Evolutionary conservation across 208 protist species (phyloP).

Genomic region (Naegleria lovaniensis): DNA sequence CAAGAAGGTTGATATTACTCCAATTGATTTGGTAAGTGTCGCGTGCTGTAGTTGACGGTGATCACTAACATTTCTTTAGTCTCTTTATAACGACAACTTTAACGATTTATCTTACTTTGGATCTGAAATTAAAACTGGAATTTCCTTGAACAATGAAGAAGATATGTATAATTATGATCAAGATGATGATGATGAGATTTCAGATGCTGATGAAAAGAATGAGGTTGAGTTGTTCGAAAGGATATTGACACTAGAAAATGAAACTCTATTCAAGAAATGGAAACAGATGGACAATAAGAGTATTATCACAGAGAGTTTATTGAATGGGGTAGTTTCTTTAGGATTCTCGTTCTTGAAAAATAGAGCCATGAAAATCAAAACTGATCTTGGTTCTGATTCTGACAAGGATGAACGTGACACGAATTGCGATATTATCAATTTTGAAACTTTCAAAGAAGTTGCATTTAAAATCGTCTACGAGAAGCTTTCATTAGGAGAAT

Average conservation of each 20-base stretch:
- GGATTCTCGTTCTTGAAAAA: not conserved
- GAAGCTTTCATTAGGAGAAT: not conserved
- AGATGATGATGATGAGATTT: not conserved
- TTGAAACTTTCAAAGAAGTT: not conserved
- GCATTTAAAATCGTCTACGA: not conserved
- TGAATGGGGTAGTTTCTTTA: not conserved
- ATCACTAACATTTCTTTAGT: too few relatives aligned
- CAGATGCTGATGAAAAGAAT: not conserved
- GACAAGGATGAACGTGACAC: not conserved
- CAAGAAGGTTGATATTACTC: too few relatives aligned
- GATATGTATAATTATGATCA: not conserved
- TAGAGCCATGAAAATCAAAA: not conserved
- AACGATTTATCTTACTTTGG: not conserved
- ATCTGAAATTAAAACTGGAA: not conserved
- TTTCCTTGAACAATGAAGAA: not conserved
- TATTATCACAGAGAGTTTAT: not conserved
- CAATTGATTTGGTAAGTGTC: too few relatives aligned
- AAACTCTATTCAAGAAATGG: not conserved
- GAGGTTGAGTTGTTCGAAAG: not conserved
- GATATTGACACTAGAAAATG: not conserved
- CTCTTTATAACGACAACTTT: not conserved
- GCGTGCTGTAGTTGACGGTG: too few relatives aligned
- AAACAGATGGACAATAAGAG: not conserved
- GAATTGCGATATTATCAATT: not conserved
- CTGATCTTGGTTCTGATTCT: not conserved